A percentile compares a stretch with the other conserved stretches of the same genome.
These are phyloP conservation scores for Boletellus ananiceps DNA, from an alignment of 768 basidiomycete species.

Conservation along the genomic window DNA sequence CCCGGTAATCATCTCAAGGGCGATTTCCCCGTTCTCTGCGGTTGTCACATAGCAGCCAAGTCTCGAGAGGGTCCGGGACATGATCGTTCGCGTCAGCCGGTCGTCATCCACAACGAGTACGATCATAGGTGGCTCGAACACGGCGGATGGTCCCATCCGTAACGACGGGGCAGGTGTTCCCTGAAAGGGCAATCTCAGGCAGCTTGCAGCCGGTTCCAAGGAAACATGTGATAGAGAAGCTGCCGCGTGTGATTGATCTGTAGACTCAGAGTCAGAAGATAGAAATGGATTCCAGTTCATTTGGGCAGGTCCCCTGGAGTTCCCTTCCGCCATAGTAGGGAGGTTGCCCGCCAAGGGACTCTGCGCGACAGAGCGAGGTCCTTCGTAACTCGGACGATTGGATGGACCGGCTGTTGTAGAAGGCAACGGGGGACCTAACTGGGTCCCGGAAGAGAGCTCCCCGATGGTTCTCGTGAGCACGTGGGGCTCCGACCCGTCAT, in stretches of 20 bases:
- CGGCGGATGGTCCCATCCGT: conserved; percentile 5
- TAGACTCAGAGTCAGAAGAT: conserved; percentile 4
- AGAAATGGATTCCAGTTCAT: background rate
- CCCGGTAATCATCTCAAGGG: conserved; percentile 67
- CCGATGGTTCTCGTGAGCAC: conserved; percentile 42
- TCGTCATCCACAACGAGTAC: conserved; percentile 87
- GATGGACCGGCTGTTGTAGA: conserved; percentile 2
- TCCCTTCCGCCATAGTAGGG: conserved; percentile 3
- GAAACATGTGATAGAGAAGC: conserved; percentile 1
- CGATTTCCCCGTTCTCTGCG: conserved; percentile 81
- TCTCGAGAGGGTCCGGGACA: conserved; percentile 74
- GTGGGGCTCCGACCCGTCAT: conserved; percentile 28
- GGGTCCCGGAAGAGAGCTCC: conserved; percentile 38
- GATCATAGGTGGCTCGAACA: conserved; percentile 49
- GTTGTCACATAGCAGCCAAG: conserved; percentile 74
- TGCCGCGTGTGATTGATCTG: background rate
- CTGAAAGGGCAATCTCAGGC: conserved; percentile 12
- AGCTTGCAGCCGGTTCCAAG: conserved; percentile 6
- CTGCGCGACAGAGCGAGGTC: background rate
- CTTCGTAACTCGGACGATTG: background rate
- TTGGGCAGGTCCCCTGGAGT: background rate
- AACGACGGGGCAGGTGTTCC: conserved; percentile 7
- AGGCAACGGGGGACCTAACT: conserved; percentile 23
- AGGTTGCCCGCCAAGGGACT: conserved; percentile 1
- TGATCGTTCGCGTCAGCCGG: conserved; percentile 69